Conservation (phyloP, 2,329 filamentous ascomycete genomes). For the Pezicula carpinea region DNA sequence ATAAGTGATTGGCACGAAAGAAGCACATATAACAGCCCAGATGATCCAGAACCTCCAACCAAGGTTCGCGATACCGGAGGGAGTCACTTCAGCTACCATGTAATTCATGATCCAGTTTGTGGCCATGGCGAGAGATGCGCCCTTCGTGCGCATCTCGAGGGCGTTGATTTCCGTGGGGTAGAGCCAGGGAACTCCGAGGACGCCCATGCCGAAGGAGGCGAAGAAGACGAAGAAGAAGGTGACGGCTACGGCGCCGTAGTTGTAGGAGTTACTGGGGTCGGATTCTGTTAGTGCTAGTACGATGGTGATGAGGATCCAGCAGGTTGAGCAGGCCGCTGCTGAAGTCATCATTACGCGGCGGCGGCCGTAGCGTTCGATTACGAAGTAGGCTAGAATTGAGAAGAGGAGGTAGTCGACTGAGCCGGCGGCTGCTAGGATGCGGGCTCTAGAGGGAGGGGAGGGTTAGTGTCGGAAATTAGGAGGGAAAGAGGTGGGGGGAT, state of each 20-base stretch:
- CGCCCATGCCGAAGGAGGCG: constrained; percentile 44
- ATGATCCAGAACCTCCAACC: constrained; percentile 34
- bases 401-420: constrained; percentile 43
- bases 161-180: constrained; percentile 34
- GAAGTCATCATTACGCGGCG: constrained; percentile 37
- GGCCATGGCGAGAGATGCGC: constrained; percentile 29
- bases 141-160: constrained; percentile 28
- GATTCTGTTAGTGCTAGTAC: constrained; percentile 23
- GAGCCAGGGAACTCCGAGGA: constrained; percentile 34
- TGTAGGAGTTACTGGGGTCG: constrained; percentile 27
- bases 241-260: constrained; percentile 43
- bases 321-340: constrained; percentile 39
- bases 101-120: constrained; percentile 34
- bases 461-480: neutral
- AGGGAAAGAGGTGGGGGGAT: no score
- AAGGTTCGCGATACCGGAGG: constrained; percentile 29
- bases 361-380: constrained; percentile 34
- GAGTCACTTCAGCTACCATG: constrained; percentile 35
- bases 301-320: constrained; percentile 36
- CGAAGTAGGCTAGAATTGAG: constrained; percentile 29
- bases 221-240: constrained; percentile 46
- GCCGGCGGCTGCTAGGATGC: constrained; percentile 40
- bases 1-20: constrained; percentile 38
- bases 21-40: constrained; percentile 29
- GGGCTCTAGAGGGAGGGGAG: constrained; percentile 24